Evolutionary conservation across 768 basidiomycete species (phyloP), one percentile per base, ranked within the genome.

Genomic region (Psilocybe tampanensis): DNA sequence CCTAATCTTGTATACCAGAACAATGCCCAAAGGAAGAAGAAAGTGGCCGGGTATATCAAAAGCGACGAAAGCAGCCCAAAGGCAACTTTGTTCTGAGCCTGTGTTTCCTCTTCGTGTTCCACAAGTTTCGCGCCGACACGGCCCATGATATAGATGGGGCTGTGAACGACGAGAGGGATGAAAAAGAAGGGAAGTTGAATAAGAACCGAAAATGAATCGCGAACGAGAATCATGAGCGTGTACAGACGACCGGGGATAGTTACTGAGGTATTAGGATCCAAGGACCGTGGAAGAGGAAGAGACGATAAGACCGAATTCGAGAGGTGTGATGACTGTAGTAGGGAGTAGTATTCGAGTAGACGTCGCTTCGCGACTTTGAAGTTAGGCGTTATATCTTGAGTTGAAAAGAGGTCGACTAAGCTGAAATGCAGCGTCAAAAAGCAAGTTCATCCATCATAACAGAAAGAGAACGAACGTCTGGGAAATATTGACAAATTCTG

Each of bases 61-160:
- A 92, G 66, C 55, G 90, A 72, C 36, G 90, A 83, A 52, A 97
- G 71, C 33, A 96, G 65, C 1, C 94, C 94, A 64, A 96, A 88
- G 12, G 91, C 87, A 44, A 97, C 85, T 79, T 99, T 99, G 78
- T 94, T 98, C 79, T 98, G 95, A 43, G 96, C 97, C 71, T 93
- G 89, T 11, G 93, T 90, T 70, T 98, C 96, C 71, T 98, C 89
- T 69, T 98, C 95, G 59, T 94, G 85, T 65, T 90, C 81, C 33
- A 82, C 86, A 34, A 96, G 74, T 44, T 82, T 74, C 18, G 89
- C 90, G 44, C 92, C 94, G 50, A 88, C 65, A 26, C 86, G 80
- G 12, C 86, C 89, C 77, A 96, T 86, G 58, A 87, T 73, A 73
- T 98, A 98, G 44, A 90, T 86, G 3, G 97, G 97, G 12, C 86